Evolutionary conservation across 495 filamentous ascomycete species (phyloP).

Genomic region (Amniculicola lignicola): DNA sequence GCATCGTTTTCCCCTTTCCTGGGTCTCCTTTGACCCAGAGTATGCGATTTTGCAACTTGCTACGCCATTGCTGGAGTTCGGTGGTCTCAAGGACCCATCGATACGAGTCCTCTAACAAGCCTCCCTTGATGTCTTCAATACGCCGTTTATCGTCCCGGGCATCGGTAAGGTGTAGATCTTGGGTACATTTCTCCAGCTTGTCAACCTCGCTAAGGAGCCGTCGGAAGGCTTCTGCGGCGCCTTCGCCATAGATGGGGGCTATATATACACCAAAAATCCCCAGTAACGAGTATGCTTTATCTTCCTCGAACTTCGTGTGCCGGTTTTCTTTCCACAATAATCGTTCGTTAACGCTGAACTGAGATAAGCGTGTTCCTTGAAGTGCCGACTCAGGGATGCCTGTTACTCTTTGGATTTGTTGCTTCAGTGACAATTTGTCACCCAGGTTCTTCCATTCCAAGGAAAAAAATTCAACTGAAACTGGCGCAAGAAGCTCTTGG

Average conservation of each 20-base stretch:
- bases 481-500: neutral
- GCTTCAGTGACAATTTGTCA: neutral
- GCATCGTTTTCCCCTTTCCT: neutral
- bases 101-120: constrained; percentile 45
- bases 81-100: constrained; percentile 45
- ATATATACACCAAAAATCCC: constrained; percentile 18
- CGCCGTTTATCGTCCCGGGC: constrained; percentile 40
- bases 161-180: constrained; percentile 15
- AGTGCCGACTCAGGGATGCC: neutral
- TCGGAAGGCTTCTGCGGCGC: constrained; percentile 5
- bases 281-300: neutral
- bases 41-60: neutral
- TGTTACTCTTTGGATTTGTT: neutral
- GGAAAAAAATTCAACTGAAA: neutral
- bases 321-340: neutral
- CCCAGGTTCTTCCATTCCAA: neutral
- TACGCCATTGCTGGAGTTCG: constrained; percentile 34
- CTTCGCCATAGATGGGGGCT: constrained; percentile 15
- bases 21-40: too few species aligned
- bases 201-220: constrained; percentile 8
- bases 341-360: too few species aligned
- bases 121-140: constrained; percentile 46
- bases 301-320: neutral
- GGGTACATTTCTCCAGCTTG: constrained; percentile 9
- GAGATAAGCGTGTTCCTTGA: neutral